A percentile compares a stretch with the other conserved stretches of the same genome.
These are phyloP conservation scores for Cladophialophora carrionii DNA, from an alignment of 2,329 filamentous ascomycete genomes.

Conservation along the genomic window DNA sequence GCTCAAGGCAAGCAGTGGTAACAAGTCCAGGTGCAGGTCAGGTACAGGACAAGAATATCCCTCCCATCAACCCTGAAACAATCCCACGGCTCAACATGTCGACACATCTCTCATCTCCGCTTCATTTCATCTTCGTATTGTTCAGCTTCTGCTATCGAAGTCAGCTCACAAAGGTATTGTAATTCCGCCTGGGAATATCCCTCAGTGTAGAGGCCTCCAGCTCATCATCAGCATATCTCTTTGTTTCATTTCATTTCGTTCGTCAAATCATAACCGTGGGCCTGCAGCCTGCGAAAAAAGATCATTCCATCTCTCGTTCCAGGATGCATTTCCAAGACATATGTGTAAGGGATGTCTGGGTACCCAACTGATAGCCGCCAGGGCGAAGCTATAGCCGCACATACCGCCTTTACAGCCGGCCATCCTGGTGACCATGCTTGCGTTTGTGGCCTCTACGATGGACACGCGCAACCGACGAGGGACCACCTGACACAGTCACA, in stretches of 20 bases:
- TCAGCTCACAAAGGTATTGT: conserved; percentile 2
- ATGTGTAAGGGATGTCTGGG: conserved; percentile 21
- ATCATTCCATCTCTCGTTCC: conserved; percentile 8
- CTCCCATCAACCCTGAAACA: not conserved
- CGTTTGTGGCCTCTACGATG: conserved; percentile 27
- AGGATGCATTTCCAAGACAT: conserved; percentile 33
- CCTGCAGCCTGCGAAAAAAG: conserved; percentile 19
- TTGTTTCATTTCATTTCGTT: conserved; percentile 18
- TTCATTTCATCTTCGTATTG: conserved; percentile 13
- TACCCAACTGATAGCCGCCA: conserved; percentile 30
- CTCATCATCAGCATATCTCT: conserved; percentile 3
- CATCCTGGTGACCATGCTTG: conserved; percentile 21
- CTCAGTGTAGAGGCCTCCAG: conserved; percentile 11
- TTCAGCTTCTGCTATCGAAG: conserved; percentile 13
- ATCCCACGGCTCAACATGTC: conserved; percentile 1
- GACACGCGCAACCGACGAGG: conserved; percentile 4
- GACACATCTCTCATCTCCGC: conserved; percentile 8
- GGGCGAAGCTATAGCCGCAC: conserved; percentile 25
- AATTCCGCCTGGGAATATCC: conserved; percentile 9
- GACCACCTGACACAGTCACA: conserved; percentile 27
- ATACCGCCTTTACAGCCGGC: conserved; percentile 23
- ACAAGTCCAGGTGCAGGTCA: not conserved
- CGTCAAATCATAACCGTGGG: conserved; percentile 19
- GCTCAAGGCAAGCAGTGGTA: not conserved
- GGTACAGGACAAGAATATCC: not conserved